Evolutionary conservation across 768 basidiomycete genomes (phyloP).

Genomic region (Trametes villosa): DNA sequence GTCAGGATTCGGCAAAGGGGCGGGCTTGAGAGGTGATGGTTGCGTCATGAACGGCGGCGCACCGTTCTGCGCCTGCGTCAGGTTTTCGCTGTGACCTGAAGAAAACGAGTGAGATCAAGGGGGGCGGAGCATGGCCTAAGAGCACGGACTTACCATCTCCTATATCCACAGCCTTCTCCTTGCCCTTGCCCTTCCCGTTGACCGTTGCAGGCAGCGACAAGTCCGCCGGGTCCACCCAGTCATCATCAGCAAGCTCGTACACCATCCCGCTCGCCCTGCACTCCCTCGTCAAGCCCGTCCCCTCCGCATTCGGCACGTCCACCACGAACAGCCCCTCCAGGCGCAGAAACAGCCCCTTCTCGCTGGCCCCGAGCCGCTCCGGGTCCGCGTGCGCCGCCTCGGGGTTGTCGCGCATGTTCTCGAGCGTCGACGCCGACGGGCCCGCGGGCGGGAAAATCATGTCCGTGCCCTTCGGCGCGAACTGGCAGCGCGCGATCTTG

Average conservation of each 20-base stretch:
- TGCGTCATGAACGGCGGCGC: slow-evolving; percentile 33
- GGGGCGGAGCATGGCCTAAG: neutral
- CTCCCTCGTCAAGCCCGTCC: slow-evolving; percentile 50
- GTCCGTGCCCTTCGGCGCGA: slow-evolving; percentile 68
- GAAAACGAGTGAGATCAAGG: neutral
- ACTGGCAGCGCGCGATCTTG: slow-evolving; percentile 65
- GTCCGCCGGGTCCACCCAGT: slow-evolving; percentile 53
- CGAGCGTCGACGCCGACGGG: slow-evolving; percentile 40
- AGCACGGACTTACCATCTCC: neutral
- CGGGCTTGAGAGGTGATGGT: slow-evolving; percentile 39
- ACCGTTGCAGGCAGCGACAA: slow-evolving; percentile 6
- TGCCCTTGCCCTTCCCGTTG: slow-evolving; percentile 36
- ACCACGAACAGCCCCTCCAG: slow-evolving; percentile 68
- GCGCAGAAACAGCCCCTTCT: slow-evolving; percentile 73
- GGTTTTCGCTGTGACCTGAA: neutral
- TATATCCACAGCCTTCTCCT: slow-evolving; percentile 30
- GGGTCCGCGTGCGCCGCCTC: slow-evolving; percentile 31
- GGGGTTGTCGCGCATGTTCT: slow-evolving; percentile 36
- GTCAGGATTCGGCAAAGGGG: slow-evolving; percentile 38
- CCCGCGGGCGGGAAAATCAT: slow-evolving; percentile 66
- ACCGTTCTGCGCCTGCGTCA: slow-evolving; percentile 18
- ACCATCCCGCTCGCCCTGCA: slow-evolving; percentile 74
- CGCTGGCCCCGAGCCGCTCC: slow-evolving; percentile 48
- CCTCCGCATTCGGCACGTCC: slow-evolving; percentile 51
- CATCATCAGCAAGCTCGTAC: slow-evolving; percentile 78